A percentile compares a stretch with the other conserved stretches of the same genome.
These are phyloP conservation scores for Pythium sukuiense DNA, from an alignment of 352 stramenopile species.

Conservation along the genomic window DNA sequence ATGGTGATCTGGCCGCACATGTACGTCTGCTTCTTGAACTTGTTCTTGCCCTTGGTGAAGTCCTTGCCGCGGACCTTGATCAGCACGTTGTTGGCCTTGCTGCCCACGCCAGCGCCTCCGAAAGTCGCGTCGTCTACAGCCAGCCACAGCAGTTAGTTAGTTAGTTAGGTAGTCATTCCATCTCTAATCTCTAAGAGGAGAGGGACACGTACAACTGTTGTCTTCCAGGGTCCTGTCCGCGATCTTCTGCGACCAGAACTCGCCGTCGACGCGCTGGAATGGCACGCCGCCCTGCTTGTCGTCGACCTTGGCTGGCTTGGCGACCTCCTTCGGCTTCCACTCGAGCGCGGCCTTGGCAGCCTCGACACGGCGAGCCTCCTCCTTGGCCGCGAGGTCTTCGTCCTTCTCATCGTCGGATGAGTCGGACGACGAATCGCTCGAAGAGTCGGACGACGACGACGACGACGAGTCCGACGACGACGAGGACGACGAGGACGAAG, in stretches of 20 bases:
- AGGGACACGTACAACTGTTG: constrained; percentile 91
- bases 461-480: constrained; percentile 41
- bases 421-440: constrained; percentile 1
- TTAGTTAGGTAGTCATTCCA: neutral
- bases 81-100: constrained; percentile 97
- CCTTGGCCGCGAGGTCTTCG: constrained; percentile 73
- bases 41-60: constrained; percentile 99
- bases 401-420: constrained; percentile 36
- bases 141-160: neutral
- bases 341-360: constrained; percentile 88
- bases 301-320: constrained; percentile 49
- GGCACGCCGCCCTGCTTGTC: constrained; percentile 88
- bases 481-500: constrained; percentile 39
- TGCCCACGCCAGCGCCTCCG: constrained; percentile 93
- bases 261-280: constrained; percentile 98
- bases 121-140: constrained; percentile 94
- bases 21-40: constrained; percentile 98
- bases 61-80: constrained; percentile 98
- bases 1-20: constrained; percentile 93
- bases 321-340: constrained; percentile 92
- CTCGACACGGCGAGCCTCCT: constrained; percentile 61
- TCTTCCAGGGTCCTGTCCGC: constrained; percentile 94
- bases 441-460: constrained; percentile 22
- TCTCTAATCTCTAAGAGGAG: neutral
- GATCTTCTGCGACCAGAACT: constrained; percentile 93